A percentile compares a stretch with the other conserved stretches of the same genome.
These are phyloP conservation scores for Crithidia sp. DNA, from an alignment of 208 protist genomes.

Conservation along the genomic window DNA sequence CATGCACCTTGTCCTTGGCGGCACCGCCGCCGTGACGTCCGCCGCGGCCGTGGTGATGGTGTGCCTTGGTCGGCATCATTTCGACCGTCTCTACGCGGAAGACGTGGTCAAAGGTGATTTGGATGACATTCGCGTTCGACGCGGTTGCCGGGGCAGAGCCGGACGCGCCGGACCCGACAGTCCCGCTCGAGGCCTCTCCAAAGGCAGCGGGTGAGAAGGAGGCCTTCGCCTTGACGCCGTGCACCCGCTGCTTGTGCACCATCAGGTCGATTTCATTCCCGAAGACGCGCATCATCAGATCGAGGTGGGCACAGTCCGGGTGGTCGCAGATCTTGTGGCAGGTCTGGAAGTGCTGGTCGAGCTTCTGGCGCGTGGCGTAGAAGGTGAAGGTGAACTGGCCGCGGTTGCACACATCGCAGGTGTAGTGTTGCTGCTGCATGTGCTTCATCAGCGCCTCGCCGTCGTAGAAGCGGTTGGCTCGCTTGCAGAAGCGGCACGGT, in stretches of 20 bases:
- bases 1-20: constrained; percentile 27
- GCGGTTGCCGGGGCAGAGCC: constrained; percentile 42
- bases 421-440: constrained; percentile 90
- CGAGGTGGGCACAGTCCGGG: constrained; percentile 68
- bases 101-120: constrained; percentile 85
- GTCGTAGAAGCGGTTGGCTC: constrained; percentile 69
- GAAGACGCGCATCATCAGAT: constrained; percentile 88
- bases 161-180: constrained; percentile 9
- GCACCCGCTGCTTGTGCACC: constrained; percentile 80
- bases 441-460: constrained; percentile 85
- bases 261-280: constrained; percentile 80
- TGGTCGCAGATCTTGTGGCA: constrained; percentile 90
- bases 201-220: constrained; percentile 28
- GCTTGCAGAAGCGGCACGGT: constrained; percentile 78
- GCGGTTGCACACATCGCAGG: constrained; percentile 89
- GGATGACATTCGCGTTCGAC: constrained; percentile 67
- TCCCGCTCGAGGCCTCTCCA: constrained; percentile 11
- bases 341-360: constrained; percentile 75
- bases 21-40: constrained; percentile 10
- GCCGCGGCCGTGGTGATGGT: constrained; percentile 26
- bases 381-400: constrained; percentile 87
- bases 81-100: constrained; percentile 59
- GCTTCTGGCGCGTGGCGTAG: constrained; percentile 75
- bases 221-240: constrained; percentile 56
- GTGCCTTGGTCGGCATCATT: constrained; percentile 48